phyloP scores from a whole-genome alignment of 2,329 filamentous ascomycete species.

The Cladosporium sp. region DNA sequence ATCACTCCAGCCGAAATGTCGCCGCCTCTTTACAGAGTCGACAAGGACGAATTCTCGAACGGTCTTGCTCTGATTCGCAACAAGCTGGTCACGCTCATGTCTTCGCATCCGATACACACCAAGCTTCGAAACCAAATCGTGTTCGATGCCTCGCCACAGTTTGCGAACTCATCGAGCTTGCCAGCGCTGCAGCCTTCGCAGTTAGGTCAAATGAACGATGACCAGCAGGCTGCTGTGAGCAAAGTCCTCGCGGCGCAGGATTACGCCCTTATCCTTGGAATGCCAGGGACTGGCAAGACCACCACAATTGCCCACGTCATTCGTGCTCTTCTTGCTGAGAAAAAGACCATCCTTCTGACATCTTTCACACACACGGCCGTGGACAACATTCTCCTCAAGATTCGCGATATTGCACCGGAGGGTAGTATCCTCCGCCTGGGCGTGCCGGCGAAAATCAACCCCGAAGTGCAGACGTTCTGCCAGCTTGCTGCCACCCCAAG shows the following conservation, averaged over 20 bases:
- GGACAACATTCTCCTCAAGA: constrained; percentile 94
- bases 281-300: constrained; percentile 97
- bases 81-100: constrained; percentile 88
- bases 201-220: constrained; percentile 63
- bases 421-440: constrained; percentile 82
- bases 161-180: constrained; percentile 50
- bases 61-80: constrained; percentile 94
- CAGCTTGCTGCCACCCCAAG: constrained; percentile 70
- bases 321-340: constrained; percentile 76
- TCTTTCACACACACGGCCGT: constrained; percentile 97
- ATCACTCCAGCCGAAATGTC: not conserved
- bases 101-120: constrained; percentile 26
- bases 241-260: constrained; percentile 95
- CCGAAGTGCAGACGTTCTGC: constrained; percentile 80
- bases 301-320: constrained; percentile 98
- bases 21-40: constrained; percentile 71
- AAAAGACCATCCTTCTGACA: constrained; percentile 87
- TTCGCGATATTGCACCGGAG: constrained; percentile 51
- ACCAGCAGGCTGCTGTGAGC: constrained; percentile 79
- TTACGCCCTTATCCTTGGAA: constrained; percentile 94
- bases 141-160: constrained; percentile 67
- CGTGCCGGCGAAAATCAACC: constrained; percentile 77
- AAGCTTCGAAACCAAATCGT: constrained; percentile 75
- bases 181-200: constrained; percentile 22
- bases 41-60: constrained; percentile 98